A percentile compares a stretch with the other conserved stretches of the same genome.
Evolutionary conservation across 768 basidiomycete species (phyloP).

Genomic region (Chalciporus piperatus): DNA sequence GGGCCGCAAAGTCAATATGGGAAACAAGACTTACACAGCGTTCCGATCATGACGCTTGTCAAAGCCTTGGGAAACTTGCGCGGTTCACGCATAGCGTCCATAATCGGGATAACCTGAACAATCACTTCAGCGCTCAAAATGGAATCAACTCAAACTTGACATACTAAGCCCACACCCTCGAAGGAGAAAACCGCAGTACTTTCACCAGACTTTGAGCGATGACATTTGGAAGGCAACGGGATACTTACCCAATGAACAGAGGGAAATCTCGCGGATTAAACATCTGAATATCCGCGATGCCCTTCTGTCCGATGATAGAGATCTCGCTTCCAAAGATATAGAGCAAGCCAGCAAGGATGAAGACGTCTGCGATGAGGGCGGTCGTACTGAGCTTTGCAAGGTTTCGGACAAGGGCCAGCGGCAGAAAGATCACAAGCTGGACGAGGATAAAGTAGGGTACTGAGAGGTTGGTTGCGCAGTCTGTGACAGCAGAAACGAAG

Average conservation of each 20-base stretch:
- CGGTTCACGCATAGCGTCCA: conserved; percentile 95
- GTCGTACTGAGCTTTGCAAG: conserved; percentile 93
- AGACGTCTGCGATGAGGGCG: conserved; percentile 89
- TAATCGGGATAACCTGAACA: conserved; percentile 86
- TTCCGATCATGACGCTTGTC: conserved; percentile 88
- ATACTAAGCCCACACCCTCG: conserved; percentile 90
- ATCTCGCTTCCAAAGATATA: conserved; percentile 91
- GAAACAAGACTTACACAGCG: conserved; percentile 50
- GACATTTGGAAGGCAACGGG: background rate
- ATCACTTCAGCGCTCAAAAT: background rate
- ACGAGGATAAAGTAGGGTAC: conserved; percentile 80
- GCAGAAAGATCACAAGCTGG: conserved; percentile 85
- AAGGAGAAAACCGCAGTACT: conserved; percentile 98
- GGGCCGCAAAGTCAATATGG: background rate
- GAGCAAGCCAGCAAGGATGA: conserved; percentile 84
- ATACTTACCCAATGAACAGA: conserved; percentile 80
- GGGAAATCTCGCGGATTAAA: conserved; percentile 93
- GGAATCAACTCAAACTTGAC: conserved; percentile 19
- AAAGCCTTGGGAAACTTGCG: conserved; percentile 87
- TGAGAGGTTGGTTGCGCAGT: conserved; percentile 65
- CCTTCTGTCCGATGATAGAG: conserved; percentile 58
- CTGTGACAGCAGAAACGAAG: conserved; percentile 76
- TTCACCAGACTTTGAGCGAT: conserved; percentile 8
- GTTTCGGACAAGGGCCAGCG: conserved; percentile 85
- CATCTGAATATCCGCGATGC: conserved; percentile 74